phyloP scores from a whole-genome alignment of 1,139 yeast genomes.

The Suhomyces kunorum region DNA sequence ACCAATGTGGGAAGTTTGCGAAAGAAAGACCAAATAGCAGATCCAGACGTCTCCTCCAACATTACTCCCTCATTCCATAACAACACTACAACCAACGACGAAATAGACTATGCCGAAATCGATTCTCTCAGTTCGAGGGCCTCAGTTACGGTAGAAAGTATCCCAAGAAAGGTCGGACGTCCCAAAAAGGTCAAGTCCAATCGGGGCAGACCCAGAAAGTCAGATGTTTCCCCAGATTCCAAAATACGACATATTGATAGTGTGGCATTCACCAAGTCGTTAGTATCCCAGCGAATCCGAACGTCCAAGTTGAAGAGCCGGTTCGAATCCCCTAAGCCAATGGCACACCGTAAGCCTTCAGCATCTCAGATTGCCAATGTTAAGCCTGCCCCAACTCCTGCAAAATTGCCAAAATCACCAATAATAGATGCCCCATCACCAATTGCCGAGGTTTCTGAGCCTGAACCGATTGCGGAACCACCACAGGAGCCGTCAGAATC shows the following conservation, averaged over 20 bases:
- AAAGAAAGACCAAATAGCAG: not conserved
- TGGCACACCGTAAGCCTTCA: not conserved
- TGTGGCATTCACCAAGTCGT: conserved; percentile 16
- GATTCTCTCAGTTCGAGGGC: conserved; percentile 1
- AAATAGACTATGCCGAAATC: conserved; percentile 5
- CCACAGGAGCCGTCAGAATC: not conserved
- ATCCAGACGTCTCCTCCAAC: not conserved
- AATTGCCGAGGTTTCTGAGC: not conserved
- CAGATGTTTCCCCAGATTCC: conserved; percentile 8
- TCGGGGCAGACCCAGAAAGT: conserved; percentile 16
- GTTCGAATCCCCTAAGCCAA: conserved; percentile 2
- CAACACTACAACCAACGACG: conserved; percentile 7
- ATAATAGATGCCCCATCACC: conserved; percentile 2
- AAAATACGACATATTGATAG: conserved; percentile 13
- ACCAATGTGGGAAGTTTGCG: not conserved
- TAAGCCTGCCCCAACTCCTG: not conserved
- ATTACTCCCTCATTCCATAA: conserved; percentile 10
- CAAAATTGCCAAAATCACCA: not conserved
- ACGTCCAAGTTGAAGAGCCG: conserved; percentile 8
- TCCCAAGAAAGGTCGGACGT: conserved; percentile 6
- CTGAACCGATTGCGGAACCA: not conserved
- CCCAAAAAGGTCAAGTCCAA: conserved; percentile 14
- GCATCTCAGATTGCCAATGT: too few species aligned
- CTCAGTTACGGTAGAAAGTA: not conserved
- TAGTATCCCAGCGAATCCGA: conserved; percentile 12